Percentiles rank a stretch among this genome's conserved stretches.
These are phyloP conservation scores for Fusarium pininemorale DNA, from an alignment of 2,329 filamentous ascomycete species.

Conservation along the genomic window DNA sequence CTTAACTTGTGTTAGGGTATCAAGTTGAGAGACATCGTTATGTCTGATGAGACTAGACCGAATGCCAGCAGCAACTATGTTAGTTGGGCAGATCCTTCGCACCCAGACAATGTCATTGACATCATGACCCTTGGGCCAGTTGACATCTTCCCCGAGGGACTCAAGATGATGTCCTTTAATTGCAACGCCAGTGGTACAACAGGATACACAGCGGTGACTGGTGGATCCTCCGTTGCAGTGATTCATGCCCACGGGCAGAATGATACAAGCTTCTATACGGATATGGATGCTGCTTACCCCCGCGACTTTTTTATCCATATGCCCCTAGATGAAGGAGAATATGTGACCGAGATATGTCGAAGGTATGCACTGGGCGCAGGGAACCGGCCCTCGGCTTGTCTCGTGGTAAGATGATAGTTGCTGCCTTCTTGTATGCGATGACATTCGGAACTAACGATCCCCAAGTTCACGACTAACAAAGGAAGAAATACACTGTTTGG, in stretches of 20 bases:
- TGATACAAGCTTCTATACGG: not conserved
- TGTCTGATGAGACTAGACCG: not conserved
- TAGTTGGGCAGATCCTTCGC: not conserved
- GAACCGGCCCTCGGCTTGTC: not conserved
- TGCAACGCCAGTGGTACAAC: not conserved
- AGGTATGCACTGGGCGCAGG: not conserved
- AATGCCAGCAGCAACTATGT: not conserved
- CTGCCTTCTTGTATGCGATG: fast-evolving
- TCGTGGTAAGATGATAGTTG: not conserved
- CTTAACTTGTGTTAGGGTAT: not conserved
- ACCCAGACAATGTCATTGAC: not conserved
- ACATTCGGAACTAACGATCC: fast-evolving
- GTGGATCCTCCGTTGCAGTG: not conserved
- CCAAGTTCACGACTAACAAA: not conserved
- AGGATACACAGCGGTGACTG: not conserved
- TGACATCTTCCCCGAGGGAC: not conserved
- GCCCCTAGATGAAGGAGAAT: not conserved
- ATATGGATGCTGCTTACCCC: not conserved
- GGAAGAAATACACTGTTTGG: not conserved
- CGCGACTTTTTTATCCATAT: not conserved
- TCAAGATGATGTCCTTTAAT: not conserved
- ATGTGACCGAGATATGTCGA: not conserved
- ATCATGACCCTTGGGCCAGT: not conserved
- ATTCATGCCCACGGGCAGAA: not conserved
- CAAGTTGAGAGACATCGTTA: not conserved